phyloP scores from a whole-genome alignment of 169 alveolate species.

The Eimeria falciformis region DNA sequence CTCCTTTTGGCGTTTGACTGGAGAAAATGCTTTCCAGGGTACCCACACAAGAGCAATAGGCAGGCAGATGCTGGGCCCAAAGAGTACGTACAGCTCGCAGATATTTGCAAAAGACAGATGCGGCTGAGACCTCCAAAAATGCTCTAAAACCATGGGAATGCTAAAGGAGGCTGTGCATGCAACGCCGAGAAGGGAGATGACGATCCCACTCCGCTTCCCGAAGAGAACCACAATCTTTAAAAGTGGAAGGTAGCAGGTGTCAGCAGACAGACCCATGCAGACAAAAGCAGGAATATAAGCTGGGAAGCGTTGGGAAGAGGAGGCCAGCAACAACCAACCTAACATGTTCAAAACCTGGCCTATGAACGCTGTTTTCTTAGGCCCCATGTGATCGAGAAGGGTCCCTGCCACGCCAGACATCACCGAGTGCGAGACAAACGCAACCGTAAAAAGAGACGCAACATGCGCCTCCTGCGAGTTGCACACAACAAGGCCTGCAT shows the following conservation, averaged over 20 bases:
- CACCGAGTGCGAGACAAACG: constrained; percentile 52
- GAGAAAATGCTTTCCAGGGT: constrained; percentile 34
- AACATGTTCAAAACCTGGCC: constrained; percentile 58
- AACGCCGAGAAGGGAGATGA: constrained; percentile 63
- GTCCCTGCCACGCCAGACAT: constrained; percentile 76
- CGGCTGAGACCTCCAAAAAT: neutral
- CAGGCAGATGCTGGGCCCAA: constrained; percentile 54
- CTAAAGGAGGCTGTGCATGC: constrained; percentile 76
- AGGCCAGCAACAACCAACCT: constrained; percentile 66
- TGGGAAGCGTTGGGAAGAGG: neutral
- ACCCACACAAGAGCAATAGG: constrained; percentile 58
- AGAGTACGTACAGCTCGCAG: constrained; percentile 51
- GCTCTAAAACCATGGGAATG: constrained; percentile 67
- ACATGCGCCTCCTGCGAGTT: constrained; percentile 75
- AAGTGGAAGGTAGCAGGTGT: constrained; percentile 69
- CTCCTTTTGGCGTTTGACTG: neutral
- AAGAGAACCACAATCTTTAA: constrained; percentile 27
- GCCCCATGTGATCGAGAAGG: constrained; percentile 70
- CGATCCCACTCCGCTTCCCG: constrained; percentile 31
- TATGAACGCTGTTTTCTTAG: constrained; percentile 67
- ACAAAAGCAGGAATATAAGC: constrained; percentile 55
- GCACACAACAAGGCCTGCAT: constrained; percentile 10
- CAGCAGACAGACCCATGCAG: constrained; percentile 69
- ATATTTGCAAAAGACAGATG: constrained; percentile 32
- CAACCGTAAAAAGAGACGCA: constrained; percentile 43